A percentile compares a stretch with the other conserved stretches of the same genome.
phyloP scores from a whole-genome alignment of 2,329 filamentous ascomycete species.

The Dendrostoma leiphaemia region DNA sequence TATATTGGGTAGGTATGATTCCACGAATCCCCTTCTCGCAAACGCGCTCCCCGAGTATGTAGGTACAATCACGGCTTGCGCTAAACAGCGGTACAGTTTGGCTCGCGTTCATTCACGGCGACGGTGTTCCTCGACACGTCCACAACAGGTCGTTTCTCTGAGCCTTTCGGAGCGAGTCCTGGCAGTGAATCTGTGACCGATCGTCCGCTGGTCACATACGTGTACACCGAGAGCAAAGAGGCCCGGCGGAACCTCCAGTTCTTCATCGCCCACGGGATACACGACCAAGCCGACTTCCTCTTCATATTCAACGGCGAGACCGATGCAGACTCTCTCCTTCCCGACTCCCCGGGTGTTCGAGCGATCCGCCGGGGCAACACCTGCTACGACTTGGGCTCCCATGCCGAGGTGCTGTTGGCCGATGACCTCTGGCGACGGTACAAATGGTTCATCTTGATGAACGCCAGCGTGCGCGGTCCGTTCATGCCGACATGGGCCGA shows the following conservation, averaged over 20 bases:
- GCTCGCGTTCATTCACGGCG: too few species aligned
- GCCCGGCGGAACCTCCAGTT: constrained; percentile 28
- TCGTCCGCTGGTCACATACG: constrained; percentile 29
- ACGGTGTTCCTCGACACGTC: too few species aligned
- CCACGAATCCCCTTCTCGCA: too few species aligned
- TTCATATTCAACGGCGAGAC: constrained; percentile 33
- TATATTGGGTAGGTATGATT: too few species aligned
- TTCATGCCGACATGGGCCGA: constrained; percentile 32
- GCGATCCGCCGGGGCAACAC: constrained; percentile 24
- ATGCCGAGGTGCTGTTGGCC: constrained; percentile 28
- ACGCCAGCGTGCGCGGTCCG: constrained; percentile 29
- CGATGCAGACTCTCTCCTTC: constrained; percentile 17
- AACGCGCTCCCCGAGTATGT: too few species aligned
- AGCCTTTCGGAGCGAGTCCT: too few species aligned
- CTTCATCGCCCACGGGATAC: constrained; percentile 31
- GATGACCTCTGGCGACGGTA: constrained; percentile 30
- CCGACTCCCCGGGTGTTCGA: constrained; percentile 25
- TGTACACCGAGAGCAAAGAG: constrained; percentile 27
- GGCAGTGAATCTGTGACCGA: too few species aligned
- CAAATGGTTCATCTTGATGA: constrained; percentile 30
- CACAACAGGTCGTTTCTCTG: too few species aligned
- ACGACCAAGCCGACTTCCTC: constrained; percentile 31
- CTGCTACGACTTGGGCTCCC: constrained; percentile 30
- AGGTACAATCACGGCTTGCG: too few species aligned
- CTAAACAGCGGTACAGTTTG: too few species aligned